phyloP scores from a whole-genome alignment of 306 rosid genomes.

The Gynostemma pentaphyllum region DNA sequence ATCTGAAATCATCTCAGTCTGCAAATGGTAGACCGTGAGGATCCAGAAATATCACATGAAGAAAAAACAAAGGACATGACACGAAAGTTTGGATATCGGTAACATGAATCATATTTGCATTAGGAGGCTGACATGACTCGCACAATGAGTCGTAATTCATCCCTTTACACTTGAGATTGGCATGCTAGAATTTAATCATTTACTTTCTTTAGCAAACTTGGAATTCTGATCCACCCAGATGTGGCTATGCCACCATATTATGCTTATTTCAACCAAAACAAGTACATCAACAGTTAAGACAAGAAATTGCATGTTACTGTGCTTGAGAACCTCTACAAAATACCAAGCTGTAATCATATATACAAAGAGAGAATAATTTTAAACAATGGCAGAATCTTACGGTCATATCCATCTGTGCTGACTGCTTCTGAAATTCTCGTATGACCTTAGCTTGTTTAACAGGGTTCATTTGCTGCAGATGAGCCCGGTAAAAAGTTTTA shows the following conservation, averaged over 20 bases:
- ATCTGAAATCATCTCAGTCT: conserved; percentile 99
- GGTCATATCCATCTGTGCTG: conserved; percentile 99
- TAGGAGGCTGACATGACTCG: not conserved
- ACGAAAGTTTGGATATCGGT: not conserved
- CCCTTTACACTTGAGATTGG: not conserved
- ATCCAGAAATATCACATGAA: conserved; percentile 16
- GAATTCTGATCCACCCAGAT: not conserved
- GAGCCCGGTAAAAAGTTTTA: conserved; percentile 14
- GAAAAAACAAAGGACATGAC: not conserved
- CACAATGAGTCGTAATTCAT: not conserved
- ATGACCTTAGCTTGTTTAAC: conserved; percentile 73
- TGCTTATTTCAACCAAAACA: not conserved
- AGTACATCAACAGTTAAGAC: not conserved
- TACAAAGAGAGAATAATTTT: not conserved
- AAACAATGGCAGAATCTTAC: conserved; percentile 40
- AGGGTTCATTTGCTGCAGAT: conserved; percentile 87
- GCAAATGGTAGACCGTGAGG: conserved; percentile 25
- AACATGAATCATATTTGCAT: not conserved
- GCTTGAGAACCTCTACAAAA: too few species aligned
- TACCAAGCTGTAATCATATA: too few species aligned
- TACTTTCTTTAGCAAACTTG: not conserved
- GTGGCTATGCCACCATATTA: not conserved
- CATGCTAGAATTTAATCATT: not conserved
- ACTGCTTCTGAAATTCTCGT: conserved; percentile 82
- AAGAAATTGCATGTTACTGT: not conserved